These are phyloP conservation scores for Balamuthia mandrillaris DNA, from an alignment of 208 protist genomes.

Conservation along the genomic window DNA sequence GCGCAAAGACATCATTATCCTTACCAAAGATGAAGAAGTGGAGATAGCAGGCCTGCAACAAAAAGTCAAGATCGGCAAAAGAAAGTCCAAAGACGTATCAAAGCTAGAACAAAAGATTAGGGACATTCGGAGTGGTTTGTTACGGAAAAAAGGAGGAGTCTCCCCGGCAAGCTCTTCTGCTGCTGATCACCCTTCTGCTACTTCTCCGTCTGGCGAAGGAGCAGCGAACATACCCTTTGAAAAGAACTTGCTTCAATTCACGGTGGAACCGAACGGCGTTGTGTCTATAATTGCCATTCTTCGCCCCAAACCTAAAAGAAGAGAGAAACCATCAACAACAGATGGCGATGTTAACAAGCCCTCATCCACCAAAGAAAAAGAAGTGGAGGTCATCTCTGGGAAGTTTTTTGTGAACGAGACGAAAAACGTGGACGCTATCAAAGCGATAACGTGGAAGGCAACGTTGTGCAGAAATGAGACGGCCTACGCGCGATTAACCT, in stretches of 20 bases:
- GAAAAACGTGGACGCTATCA: slow-evolving; percentile 57
- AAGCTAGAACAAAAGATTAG: slow-evolving; percentile 23
- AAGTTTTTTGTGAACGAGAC: slow-evolving; percentile 41
- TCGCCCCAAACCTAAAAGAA: background rate
- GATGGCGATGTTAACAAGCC: background rate
- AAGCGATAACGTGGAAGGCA: slow-evolving; percentile 40
- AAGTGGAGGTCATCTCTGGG: background rate
- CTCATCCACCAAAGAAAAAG: background rate
- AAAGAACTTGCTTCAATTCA: background rate
- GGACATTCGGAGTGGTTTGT: background rate
- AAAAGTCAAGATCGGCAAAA: slow-evolving; percentile 48
- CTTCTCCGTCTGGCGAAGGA: no score
- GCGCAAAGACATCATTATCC: slow-evolving; percentile 17
- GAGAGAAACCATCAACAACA: background rate
- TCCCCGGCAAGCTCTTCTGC: background rate
- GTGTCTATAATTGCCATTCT: background rate
- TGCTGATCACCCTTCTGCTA: no score
- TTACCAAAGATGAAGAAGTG: slow-evolving; percentile 53
- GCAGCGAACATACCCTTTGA: no score
- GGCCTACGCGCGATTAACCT: slow-evolving; percentile 21
- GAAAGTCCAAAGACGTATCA: slow-evolving; percentile 42
- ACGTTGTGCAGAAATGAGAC: slow-evolving; percentile 44
- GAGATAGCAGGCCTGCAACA: slow-evolving; percentile 44
- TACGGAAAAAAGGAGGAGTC: background rate
- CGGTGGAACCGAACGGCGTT: background rate